Evolutionary conservation across 2,329 filamentous ascomycete species (phyloP).

Genomic region (Trichoderma sp.): DNA sequence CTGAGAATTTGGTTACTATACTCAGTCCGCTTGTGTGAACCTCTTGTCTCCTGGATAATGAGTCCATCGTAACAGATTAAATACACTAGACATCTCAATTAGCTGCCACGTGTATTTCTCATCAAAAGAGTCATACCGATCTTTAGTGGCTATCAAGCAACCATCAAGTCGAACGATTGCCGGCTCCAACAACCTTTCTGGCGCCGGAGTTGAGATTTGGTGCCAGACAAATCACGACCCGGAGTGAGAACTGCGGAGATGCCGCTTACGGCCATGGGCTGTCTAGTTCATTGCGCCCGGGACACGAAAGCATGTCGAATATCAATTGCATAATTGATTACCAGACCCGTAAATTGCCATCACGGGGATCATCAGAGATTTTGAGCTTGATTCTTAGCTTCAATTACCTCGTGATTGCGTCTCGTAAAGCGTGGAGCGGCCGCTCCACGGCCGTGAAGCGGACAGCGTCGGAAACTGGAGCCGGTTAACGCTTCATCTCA

Average conservation of each 20-base stretch:
- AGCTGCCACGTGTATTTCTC: not conserved
- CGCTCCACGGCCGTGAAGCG: not conserved
- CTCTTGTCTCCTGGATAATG: not conserved
- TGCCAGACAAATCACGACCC: constrained; percentile 5
- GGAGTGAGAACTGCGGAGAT: not conserved
- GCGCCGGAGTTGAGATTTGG: not conserved
- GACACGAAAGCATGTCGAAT: not conserved
- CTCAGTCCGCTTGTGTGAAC: not conserved
- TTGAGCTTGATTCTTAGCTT: not conserved
- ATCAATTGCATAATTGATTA: not conserved
- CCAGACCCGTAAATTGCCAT: not conserved
- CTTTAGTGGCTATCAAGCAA: not conserved
- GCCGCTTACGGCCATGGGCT: not conserved
- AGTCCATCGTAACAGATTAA: not conserved
- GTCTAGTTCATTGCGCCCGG: not conserved
- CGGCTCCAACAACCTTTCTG: not conserved
- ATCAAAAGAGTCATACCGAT: constrained; percentile 18
- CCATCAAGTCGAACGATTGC: not conserved
- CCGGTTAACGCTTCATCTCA: not conserved
- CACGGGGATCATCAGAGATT: not conserved
- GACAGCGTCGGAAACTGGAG: not conserved
- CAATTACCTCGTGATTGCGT: not conserved
- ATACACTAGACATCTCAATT: not conserved
- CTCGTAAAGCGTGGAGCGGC: not conserved
- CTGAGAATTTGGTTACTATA: not conserved